These are phyloP conservation scores for Rhodotorula mucilaginosa DNA, from an alignment of 1,284 basidiomycete genomes.

Conservation along the genomic window DNA sequence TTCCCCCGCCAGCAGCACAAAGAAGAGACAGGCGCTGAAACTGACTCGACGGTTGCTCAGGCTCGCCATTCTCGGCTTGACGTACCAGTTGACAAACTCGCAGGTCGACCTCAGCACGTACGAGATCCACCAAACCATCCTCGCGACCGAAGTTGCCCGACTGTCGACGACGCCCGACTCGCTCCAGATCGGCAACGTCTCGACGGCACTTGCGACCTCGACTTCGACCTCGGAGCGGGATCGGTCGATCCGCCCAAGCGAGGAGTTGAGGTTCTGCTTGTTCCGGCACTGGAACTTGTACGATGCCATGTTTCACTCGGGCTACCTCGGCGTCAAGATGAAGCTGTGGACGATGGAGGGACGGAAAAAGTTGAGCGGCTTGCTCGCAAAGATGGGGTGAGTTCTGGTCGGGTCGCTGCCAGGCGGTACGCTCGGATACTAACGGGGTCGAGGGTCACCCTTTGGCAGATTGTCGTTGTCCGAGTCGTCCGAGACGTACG, in stretches of 20 bases:
- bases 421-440: neutral
- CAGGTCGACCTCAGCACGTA: slow-evolving; percentile 84
- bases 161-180: slow-evolving; percentile 61
- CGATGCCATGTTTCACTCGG: slow-evolving; percentile 95
- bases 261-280: slow-evolving; percentile 88
- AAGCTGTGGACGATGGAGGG: slow-evolving; percentile 96
- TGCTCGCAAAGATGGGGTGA: slow-evolving; percentile 98
- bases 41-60: slow-evolving; percentile 50
- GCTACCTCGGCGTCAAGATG: slow-evolving; percentile 90
- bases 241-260: slow-evolving; percentile 69
- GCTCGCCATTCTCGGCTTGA: slow-evolving; percentile 90
- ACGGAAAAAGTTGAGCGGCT: slow-evolving; percentile 77
- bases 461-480: slow-evolving; percentile 57
- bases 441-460: neutral
- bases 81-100: slow-evolving; percentile 84
- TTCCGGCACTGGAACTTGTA: slow-evolving; percentile 98
- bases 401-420: slow-evolving; percentile 42
- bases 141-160: slow-evolving; percentile 83
- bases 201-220: slow-evolving; percentile 1
- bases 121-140: slow-evolving; percentile 73
- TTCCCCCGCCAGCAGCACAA: neutral
- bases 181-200: slow-evolving; percentile 14
- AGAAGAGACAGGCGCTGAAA: too few species aligned
- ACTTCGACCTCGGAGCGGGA: slow-evolving; percentile 56
- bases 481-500: slow-evolving; percentile 88